These are phyloP conservation scores for Pseudogymnoascus sp. DNA, from an alignment of 2,329 filamentous ascomycete genomes.

Conservation along the genomic window DNA sequence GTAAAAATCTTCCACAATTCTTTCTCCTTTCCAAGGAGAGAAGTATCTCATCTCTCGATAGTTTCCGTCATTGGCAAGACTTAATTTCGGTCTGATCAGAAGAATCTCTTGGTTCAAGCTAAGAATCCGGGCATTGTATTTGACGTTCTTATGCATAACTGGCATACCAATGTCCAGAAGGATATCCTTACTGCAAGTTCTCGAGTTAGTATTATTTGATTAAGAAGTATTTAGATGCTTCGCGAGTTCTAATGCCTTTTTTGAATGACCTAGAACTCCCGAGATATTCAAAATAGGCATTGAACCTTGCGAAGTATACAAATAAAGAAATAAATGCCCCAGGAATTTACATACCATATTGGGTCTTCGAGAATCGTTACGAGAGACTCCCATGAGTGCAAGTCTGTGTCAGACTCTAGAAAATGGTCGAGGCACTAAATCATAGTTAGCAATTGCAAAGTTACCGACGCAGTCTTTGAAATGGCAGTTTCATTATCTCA, in stretches of 20 bases:
- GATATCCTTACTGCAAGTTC: slow-evolving; percentile 47
- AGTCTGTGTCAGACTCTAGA: slow-evolving; percentile 39
- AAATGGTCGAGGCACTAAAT: slow-evolving; percentile 14
- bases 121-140: slow-evolving; percentile 60
- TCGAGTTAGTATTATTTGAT: neutral
- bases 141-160: slow-evolving; percentile 50
- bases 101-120: slow-evolving; percentile 58
- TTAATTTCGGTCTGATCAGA: slow-evolving; percentile 63
- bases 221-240: neutral
- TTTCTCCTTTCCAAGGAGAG: slow-evolving; percentile 49
- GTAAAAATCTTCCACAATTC: slow-evolving; percentile 54
- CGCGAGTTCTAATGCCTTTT: too few relatives aligned
- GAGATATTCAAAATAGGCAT: too few relatives aligned
- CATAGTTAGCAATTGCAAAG: neutral
- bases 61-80: slow-evolving; percentile 62
- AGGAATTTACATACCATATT: slow-evolving; percentile 23
- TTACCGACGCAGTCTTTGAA: slow-evolving; percentile 11
- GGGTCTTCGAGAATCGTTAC: slow-evolving; percentile 50
- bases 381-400: slow-evolving; percentile 55
- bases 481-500: neutral
- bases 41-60: slow-evolving; percentile 56
- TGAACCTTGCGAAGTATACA: too few relatives aligned
- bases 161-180: slow-evolving; percentile 56
- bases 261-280: too few relatives aligned
- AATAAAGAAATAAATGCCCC: too few relatives aligned